Conservation (phyloP, 2,329 filamentous ascomycete genomes). For the Clonostachys rhizophaga region DNA sequence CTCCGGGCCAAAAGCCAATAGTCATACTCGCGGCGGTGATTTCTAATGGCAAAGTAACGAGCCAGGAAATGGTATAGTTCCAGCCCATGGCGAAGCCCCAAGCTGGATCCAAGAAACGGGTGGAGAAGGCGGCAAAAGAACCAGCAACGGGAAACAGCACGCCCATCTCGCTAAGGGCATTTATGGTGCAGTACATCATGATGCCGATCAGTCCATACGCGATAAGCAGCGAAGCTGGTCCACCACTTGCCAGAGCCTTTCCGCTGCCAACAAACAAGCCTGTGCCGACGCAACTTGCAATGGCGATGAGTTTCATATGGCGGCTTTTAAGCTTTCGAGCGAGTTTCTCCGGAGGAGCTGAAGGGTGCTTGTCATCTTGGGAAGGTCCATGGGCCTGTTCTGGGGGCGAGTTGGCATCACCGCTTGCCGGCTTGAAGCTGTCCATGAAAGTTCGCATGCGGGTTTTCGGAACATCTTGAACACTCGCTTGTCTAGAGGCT, state of each 20-base stretch:
- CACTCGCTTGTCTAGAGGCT: no score
- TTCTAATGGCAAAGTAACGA: conserved; percentile 77
- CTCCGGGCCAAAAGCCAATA: conserved; percentile 72
- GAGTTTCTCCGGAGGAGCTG: conserved; percentile 58
- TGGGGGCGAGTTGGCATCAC: conserved; percentile 22
- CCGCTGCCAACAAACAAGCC: conserved; percentile 86
- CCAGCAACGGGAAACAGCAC: conserved; percentile 88
- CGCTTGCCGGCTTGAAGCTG: conserved; percentile 27
- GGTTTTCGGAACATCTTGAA: no score
- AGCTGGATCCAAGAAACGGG: conserved; percentile 85
- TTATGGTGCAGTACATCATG: conserved; percentile 90
- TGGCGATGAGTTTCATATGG: conserved; percentile 96
- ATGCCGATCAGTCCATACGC: conserved; percentile 75
- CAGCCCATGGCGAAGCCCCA: conserved; percentile 96
- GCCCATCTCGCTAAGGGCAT: conserved; percentile 86
- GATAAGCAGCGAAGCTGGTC: conserved; percentile 72
- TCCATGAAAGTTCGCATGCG: neutral
- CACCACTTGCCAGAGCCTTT: conserved; percentile 63
- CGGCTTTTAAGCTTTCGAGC: conserved; percentile 74
- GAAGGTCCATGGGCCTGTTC: conserved; percentile 26
- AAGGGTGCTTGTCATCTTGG: conserved; percentile 47
- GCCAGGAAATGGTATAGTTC: conserved; percentile 92
- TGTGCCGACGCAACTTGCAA: conserved; percentile 84
- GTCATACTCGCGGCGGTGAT: conserved; percentile 84
- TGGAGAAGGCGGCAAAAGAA: conserved; percentile 89